Evolutionary conservation across 2,329 filamentous ascomycete species (phyloP).

Genomic region (Fusarium caatingaense): DNA sequence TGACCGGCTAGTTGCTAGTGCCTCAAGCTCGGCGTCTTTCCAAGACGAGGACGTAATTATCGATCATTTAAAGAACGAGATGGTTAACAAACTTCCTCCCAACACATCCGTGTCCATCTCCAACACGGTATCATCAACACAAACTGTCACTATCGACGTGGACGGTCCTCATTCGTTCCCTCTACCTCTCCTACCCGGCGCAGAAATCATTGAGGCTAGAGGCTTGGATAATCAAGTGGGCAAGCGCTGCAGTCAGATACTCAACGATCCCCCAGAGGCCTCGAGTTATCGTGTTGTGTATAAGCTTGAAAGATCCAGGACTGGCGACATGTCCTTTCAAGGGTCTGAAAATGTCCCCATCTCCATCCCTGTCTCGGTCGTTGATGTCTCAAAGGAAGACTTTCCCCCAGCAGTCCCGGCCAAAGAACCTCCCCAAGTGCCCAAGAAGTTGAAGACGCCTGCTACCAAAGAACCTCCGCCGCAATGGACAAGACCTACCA

Average conservation of each 20-base stretch:
- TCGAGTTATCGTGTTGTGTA: conserved; percentile 68
- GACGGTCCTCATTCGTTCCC: conserved; percentile 63
- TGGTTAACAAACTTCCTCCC: conserved; percentile 64
- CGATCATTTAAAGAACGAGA: conserved; percentile 63
- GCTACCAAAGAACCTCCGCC: conserved; percentile 24
- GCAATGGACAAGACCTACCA: conserved; percentile 22
- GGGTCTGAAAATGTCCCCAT: conserved; percentile 48
- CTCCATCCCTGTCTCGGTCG: conserved; percentile 41
- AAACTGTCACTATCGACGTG: conserved; percentile 73
- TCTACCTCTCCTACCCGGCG: conserved; percentile 66
- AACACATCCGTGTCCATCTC: conserved; percentile 70
- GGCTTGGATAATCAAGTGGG: conserved; percentile 41
- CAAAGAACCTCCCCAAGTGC: conserved; percentile 24
- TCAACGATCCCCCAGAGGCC: conserved; percentile 43
- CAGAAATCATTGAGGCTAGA: conserved; percentile 68
- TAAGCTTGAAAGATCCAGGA: conserved; percentile 65
- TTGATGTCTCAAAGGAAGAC: conserved; percentile 46
- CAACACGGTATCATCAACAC: conserved; percentile 68
- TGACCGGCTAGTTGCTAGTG: neutral
- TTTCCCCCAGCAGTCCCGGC: conserved; percentile 1
- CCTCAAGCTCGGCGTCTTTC: neutral
- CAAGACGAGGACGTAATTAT: conserved; percentile 58
- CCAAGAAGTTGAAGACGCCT: conserved; percentile 20
- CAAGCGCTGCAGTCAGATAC: conserved; percentile 28
- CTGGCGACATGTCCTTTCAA: conserved; percentile 55